Evolutionary conservation across 495 filamentous ascomycete genomes (phyloP).

Genomic region (Rostrohypoxylon terebratum): DNA sequence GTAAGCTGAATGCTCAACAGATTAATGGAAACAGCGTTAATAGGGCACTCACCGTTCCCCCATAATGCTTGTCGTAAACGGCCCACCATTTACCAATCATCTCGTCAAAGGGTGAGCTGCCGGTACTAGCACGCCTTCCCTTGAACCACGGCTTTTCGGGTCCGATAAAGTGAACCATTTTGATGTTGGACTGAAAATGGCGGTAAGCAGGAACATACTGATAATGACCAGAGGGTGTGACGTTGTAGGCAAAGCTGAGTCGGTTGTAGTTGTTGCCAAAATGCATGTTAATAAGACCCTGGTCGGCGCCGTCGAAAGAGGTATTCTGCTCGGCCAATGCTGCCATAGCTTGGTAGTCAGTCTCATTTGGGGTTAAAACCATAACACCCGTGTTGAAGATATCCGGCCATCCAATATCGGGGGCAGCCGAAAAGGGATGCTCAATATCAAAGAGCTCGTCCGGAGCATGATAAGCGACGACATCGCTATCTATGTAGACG

Average conservation of each 20-base stretch:
- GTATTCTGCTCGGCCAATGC: slow-evolving; percentile 85
- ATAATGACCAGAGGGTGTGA: slow-evolving; percentile 92
- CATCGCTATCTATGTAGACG: slow-evolving; percentile 92
- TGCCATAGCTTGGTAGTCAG: slow-evolving; percentile 85
- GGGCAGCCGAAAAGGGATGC: slow-evolving; percentile 85
- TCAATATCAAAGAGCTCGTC: slow-evolving; percentile 90
- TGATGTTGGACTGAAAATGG: slow-evolving; percentile 89
- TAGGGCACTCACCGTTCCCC: slow-evolving; percentile 61
- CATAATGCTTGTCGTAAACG: slow-evolving; percentile 88
- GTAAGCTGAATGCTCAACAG: slow-evolving; percentile 13
- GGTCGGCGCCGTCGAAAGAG: slow-evolving; percentile 97
- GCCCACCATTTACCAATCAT: slow-evolving; percentile 90
- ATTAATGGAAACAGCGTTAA: not conserved
- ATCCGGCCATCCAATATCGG: slow-evolving; percentile 98
- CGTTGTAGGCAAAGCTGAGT: slow-evolving; percentile 95
- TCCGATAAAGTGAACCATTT: slow-evolving; percentile 93
- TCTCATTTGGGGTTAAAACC: slow-evolving; percentile 86
- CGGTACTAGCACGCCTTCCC: slow-evolving; percentile 68
- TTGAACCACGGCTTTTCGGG: slow-evolving; percentile 87
- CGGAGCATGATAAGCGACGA: slow-evolving; percentile 85
- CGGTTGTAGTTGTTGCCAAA: slow-evolving; percentile 85
- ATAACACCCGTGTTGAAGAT: slow-evolving; percentile 98
- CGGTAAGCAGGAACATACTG: slow-evolving; percentile 95
- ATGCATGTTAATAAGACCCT: slow-evolving; percentile 95
- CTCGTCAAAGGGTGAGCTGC: slow-evolving; percentile 77